These are phyloP conservation scores for Chenopodium suecicum DNA, from an alignment of 148 eudicot genomes.

Conservation along the genomic window DNA sequence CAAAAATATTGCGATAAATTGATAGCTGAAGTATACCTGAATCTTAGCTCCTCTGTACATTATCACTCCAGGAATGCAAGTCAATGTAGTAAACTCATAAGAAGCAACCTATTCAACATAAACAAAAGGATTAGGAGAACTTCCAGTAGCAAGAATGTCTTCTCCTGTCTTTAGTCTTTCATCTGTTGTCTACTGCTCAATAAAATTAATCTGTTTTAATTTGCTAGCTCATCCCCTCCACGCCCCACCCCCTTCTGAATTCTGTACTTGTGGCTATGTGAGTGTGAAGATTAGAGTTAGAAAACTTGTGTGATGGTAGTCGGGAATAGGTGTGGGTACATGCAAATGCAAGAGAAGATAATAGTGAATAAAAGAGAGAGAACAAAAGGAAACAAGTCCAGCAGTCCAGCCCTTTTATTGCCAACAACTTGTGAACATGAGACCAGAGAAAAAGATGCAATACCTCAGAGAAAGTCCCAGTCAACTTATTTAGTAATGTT, in stretches of 20 bases:
- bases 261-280: background rate
- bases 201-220: background rate
- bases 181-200: too few relatives aligned
- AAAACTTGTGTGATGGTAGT: background rate
- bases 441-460: slow-evolving; percentile 10
- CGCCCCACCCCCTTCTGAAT: background rate
- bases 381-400: background rate
- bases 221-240: background rate
- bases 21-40: slow-evolving; percentile 51
- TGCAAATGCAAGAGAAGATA: background rate
- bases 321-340: background rate
- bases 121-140: background rate
- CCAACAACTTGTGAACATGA: background rate
- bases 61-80: slow-evolving; percentile 99
- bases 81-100: slow-evolving; percentile 97
- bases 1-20: background rate
- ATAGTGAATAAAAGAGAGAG: background rate
- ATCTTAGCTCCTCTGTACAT: slow-evolving; percentile 96
- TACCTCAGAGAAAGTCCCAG: slow-evolving; percentile 99
- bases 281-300: background rate
- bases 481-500: slow-evolving; percentile 87
- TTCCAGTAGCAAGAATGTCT: background rate
- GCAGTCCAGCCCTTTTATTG: background rate
- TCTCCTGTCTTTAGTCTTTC: too few relatives aligned
- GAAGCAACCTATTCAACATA: slow-evolving; percentile 78